Conservation (phyloP, 495 filamentous ascomycete species). For the Clavariopsis aquatica region DNA sequence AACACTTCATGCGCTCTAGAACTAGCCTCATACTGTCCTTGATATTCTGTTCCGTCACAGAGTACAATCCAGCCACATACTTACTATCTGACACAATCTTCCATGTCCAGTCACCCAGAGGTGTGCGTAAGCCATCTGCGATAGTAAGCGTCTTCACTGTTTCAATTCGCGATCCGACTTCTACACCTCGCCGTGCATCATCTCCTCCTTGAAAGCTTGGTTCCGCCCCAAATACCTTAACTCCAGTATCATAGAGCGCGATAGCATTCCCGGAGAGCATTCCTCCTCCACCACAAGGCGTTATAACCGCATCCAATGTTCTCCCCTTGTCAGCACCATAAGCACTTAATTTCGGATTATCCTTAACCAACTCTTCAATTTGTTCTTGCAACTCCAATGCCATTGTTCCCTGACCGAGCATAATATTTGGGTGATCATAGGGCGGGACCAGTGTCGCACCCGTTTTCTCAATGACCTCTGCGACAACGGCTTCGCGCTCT, state of each 20-base stretch:
- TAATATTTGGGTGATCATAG: constrained; percentile 87
- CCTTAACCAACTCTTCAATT: constrained; percentile 55
- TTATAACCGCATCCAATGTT: constrained; percentile 73
- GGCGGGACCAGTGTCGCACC: constrained; percentile 80
- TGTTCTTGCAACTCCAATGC: constrained; percentile 81
- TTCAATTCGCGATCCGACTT: constrained; percentile 60
- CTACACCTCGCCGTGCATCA: constrained; percentile 71
- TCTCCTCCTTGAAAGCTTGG: constrained; percentile 82
- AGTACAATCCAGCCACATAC: constrained; percentile 74
- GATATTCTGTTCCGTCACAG: constrained; percentile 83
- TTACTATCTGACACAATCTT: constrained; percentile 69
- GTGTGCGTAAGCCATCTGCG: constrained; percentile 86
- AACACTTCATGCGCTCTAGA: constrained; percentile 85
- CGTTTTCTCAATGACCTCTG: constrained; percentile 64
- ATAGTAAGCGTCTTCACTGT: constrained; percentile 76
- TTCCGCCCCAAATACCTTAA: constrained; percentile 87
- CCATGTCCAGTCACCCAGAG: constrained; percentile 79
- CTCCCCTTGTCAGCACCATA: constrained; percentile 22
- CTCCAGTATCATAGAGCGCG: constrained; percentile 64
- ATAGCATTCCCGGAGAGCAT: constrained; percentile 82
- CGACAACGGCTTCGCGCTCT: constrained; percentile 78
- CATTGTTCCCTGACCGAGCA: constrained; percentile 87
- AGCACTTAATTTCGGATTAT: constrained; percentile 18
- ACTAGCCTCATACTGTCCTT: constrained; percentile 72
- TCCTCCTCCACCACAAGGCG: constrained; percentile 86